Evolutionary conservation across 371 early-diverging fungal genomes (phyloP).

Genomic region (Mucor plumbeus): DNA sequence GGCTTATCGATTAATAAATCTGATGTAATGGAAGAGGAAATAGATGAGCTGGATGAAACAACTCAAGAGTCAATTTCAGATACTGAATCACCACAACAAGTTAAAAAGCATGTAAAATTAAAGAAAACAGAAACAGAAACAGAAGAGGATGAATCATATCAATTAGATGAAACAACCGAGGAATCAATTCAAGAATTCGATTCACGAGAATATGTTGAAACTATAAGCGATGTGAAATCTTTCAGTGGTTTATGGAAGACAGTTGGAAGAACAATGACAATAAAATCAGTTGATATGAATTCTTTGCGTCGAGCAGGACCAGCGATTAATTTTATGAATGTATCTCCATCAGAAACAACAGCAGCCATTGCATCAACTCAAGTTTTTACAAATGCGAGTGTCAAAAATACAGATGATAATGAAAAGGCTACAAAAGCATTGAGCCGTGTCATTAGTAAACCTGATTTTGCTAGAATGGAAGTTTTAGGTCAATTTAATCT

Average conservation of each 20-base stretch:
- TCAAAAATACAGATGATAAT: conserved; percentile 50
- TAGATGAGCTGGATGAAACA: conserved; percentile 19
- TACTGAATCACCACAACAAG: too few relatives aligned
- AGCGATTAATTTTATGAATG: neutral
- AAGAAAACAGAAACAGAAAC: neutral
- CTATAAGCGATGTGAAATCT: neutral
- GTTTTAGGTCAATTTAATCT: conserved; percentile 98
- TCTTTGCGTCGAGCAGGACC: neutral
- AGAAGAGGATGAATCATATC: conserved; percentile 19
- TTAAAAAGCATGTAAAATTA: neutral
- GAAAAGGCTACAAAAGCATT: conserved; percentile 59
- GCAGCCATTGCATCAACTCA: neutral
- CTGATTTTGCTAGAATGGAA: conserved; percentile 85
- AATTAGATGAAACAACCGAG: neutral
- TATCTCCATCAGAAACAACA: neutral
- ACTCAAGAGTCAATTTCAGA: too few relatives aligned
- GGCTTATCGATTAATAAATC: too few relatives aligned
- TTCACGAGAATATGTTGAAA: conserved; percentile 8
- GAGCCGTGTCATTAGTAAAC: conserved; percentile 72
- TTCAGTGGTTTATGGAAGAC: conserved; percentile 16
- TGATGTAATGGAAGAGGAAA: neutral
- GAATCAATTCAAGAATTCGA: neutral
- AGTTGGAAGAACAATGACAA: neutral
- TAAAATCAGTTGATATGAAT: neutral
- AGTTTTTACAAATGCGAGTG: conserved; percentile 35